Base-by-base conservation (phyloP, 345 rosid genomes). In the Euphorbia lathyris region DNA sequence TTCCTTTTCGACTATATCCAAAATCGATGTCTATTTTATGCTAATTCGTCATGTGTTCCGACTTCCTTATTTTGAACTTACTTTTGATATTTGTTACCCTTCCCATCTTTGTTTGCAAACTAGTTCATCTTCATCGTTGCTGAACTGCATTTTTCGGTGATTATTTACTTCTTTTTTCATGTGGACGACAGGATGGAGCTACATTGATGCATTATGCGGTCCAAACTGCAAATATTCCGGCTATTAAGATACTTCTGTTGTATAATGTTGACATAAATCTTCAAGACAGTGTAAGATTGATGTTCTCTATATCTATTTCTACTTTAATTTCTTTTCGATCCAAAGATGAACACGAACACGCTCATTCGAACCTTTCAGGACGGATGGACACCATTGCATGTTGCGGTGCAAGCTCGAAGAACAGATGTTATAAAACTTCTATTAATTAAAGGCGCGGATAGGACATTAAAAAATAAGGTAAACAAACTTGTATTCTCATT, bases 331-430 rank as follows among this genome's bases (percentile, higher is more conserved):
- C 52, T 50, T 11, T 3, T 58, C 34, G 20, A 30, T 29, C 0
- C 9, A 32, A 6, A 2, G 11, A 27, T 65, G 25, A 65, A 45
- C 40, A 42, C 71, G 38, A 45, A n/a, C n/a, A n/a, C n/a, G n/a
- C 43, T 42, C 42, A 26, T 42, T 74, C 74, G 55, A n/a, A 43
- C 20, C 30, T 74, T 65, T 78, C 73, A 94, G 97, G 90, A 94
- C 72, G 98, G 97, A 70, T 94, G 98, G 98, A 84, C 97, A 42
- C 97, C 98, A 12, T 73, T 94, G 67, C 98, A 94, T 79, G 89
- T 94, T 66, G 96, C 98, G 58, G 96, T 91, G 77, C 97, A 86
- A 83, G 85, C 85, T 56, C 81, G 80, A 75, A 88, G 97, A 80
- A 86, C 91, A 2, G 98, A 94, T 73, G 65, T 86, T 12, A 87